Percentiles rank a stretch among this genome's conserved stretches.
Evolutionary conservation across 768 basidiomycete species (phyloP).

Genomic region (Amanita fuliginea): DNA sequence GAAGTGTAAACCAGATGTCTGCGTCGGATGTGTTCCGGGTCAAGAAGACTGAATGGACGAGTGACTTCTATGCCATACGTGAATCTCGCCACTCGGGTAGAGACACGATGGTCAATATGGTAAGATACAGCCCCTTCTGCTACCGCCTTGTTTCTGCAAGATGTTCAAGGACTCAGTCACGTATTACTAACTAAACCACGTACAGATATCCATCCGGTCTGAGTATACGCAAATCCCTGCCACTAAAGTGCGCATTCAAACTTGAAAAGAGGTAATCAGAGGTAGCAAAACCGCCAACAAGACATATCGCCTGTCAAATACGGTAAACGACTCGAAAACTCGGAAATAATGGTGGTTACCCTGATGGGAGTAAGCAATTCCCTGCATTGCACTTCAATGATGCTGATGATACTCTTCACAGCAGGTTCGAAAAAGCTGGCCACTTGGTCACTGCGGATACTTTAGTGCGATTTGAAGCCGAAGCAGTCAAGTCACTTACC

Average conservation of each 20-base stretch:
- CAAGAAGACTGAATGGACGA: neutral
- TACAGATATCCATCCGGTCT: conserved; percentile 38
- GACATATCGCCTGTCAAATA: conserved; percentile 23
- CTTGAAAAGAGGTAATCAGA: conserved; percentile 36
- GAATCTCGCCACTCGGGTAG: conserved; percentile 12
- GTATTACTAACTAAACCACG: conserved; percentile 10
- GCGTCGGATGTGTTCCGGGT: conserved; percentile 4
- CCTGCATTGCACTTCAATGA: neutral
- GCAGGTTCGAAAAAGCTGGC: conserved; percentile 5
- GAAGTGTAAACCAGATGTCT: neutral
- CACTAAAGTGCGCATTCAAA: conserved; percentile 24
- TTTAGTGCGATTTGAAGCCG: conserved; percentile 12
- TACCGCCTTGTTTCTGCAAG: conserved; percentile 16
- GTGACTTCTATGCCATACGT: conserved; percentile 11
- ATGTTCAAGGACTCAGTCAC: neutral
- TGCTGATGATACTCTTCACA: neutral
- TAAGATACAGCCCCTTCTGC: conserved; percentile 16
- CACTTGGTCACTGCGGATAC: neutral
- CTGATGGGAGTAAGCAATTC: neutral
- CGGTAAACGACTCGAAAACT: neutral
- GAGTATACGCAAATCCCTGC: conserved; percentile 21
- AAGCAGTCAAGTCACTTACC: neutral
- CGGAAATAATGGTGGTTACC: conserved; percentile 1
- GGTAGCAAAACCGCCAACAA: conserved; percentile 44
- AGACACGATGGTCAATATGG: conserved; percentile 14